Base-by-base conservation (phyloP, 192 early-diverging fungal genomes). In the Coemansia biformis region DNA sequence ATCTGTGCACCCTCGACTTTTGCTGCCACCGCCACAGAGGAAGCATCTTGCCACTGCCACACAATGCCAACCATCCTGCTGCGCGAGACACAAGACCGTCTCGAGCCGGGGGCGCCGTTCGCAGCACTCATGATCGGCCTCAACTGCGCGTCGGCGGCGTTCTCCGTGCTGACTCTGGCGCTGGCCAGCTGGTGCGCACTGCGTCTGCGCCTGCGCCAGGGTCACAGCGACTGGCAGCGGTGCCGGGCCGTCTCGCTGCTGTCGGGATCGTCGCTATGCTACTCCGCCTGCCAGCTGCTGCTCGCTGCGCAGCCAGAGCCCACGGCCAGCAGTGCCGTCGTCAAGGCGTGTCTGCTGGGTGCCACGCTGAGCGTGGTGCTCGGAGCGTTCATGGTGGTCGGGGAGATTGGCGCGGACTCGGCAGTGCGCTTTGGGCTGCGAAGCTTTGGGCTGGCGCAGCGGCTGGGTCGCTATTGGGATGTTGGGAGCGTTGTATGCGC, bases 381-480 rank as follows among this genome's bases (percentile, higher is more conserved):
- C 12, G 55, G 50, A 28, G 29, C 36, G 21, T 37, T 66, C 8
- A 19, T 66, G 41, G 28, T 66, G n/a, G 38, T 32, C 10, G 51
- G 56, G 15, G 46, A 51, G 7, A 51, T 66, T 12, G 57, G 56
- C 1, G 7, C 54, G 5, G 64, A 66, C 26, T 24, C 57, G 24
- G 64, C 57, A 0, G 51, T 66, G 24, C 64, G 64, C 17, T 66
- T 59, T 26, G 64, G 64, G 16, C 48, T 66, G 18, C 64, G 57
- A 17, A 66, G 57, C 34, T 59, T 66, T 55, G 47, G 48, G 14
- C 29, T 59, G 16, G 64, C 64, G 9, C 51, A 38, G 17, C 39
- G 48, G 18, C 38, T 59, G 21, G 43, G 52, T 14, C n/a, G 44
- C 17, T 59, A 28, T 19, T 54, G 57, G 38, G 64, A 66, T 14